These are phyloP conservation scores for Thelephora aurantiotincta DNA, from an alignment of 768 basidiomycete genomes.

Conservation along the genomic window DNA sequence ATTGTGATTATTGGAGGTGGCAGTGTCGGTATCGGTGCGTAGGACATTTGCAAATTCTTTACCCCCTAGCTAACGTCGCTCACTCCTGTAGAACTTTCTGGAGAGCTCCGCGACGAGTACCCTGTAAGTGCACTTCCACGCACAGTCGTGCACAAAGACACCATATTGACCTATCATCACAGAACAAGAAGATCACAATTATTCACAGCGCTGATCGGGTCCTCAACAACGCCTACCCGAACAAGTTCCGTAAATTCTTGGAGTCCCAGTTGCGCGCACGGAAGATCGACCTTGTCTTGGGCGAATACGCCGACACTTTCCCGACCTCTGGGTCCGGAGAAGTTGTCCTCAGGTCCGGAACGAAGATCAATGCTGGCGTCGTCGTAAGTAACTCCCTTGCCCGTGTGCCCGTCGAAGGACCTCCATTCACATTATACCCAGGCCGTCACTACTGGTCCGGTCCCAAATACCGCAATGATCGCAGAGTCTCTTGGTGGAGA, in stretches of 20 bases:
- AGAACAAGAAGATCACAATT: constrained; percentile 39
- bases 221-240: constrained; percentile 41
- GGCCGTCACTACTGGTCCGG: constrained; percentile 18
- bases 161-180: background rate
- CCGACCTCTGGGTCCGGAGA: constrained; percentile 22
- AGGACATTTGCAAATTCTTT: constrained; percentile 4
- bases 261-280: constrained; percentile 26
- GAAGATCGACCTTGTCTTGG: constrained; percentile 35
- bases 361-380: constrained; percentile 36
- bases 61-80: constrained; percentile 17
- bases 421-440: constrained; percentile 2
- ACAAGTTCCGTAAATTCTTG: constrained; percentile 34
- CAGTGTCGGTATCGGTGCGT: constrained; percentile 25
- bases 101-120: constrained; percentile 28
- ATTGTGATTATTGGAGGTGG: constrained; percentile 24
- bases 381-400: constrained; percentile 27
- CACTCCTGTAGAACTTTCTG: constrained; percentile 23
- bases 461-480: constrained; percentile 42
- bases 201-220: constrained; percentile 39
- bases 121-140: constrained; percentile 18
- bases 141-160: background rate
- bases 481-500: constrained; percentile 24
- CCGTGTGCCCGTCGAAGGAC: background rate
- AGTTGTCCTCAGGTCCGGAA: constrained; percentile 37
- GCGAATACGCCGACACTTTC: constrained; percentile 35